Base-by-base conservation (phyloP, 441 rosid genomes). In the Gossypium trilobum region DNA sequence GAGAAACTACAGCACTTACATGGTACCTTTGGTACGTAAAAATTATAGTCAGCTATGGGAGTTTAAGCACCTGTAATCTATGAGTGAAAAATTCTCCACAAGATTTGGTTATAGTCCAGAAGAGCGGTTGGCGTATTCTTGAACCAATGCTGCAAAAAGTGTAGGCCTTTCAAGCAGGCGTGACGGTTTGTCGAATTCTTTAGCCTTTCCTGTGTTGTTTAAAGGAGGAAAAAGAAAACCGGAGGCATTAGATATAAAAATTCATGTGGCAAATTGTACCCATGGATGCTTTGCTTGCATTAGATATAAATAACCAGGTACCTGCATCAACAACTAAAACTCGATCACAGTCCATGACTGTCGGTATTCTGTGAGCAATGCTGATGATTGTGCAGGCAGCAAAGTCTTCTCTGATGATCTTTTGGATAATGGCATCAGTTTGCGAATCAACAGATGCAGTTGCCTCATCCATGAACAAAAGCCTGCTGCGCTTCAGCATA, bases 381-480 rank as follows among this genome's bases (percentile, higher is more conserved):
- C 97, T 95, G 82, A 92, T 87, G 27, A 95, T 92, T 5, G 99
- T 92, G 74, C 97, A 88, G 0, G 84, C 70, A 3, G 83, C 86
- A 56, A 91, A 91, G 61, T 90, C 98, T 77, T 93, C 95, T 23
- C 98, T 79, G 22, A 93, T 90, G 74, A 91, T 93, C 85, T 80
- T 89, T 73, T 93, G 98, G 73, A 94, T 94, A 73, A 86, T 86
- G 0, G 96, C 94, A 20, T 92, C 97, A 2, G 97, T 94, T 74
- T 88, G 94, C 0, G 98, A 91, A 79, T 94, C 98, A 62, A 94
- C 92, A 0, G 98, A 94, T 23, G 98, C 98, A 0, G 98, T 94
- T 14, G 97, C 98, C 75, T 95, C 97, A 29, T 95, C 99, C 82
- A 95, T 80, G 69, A 95, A 92, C 82, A 92, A 70, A 17, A 95